phyloP scores from a whole-genome alignment of 73 alveolate genomes.

The Paramecium tetraurelia region DNA sequence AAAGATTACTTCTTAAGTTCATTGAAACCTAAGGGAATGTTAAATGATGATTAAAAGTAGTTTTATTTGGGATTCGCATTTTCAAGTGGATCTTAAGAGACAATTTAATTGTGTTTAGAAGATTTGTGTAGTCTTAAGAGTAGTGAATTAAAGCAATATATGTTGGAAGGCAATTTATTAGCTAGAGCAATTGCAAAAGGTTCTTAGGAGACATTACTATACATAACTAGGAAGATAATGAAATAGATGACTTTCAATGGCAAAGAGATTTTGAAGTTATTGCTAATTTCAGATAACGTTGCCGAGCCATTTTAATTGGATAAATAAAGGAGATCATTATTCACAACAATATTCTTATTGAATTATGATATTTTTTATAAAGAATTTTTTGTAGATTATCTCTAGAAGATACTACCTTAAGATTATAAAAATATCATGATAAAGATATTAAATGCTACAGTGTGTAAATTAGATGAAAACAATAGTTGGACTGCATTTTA shows the following conservation, averaged over 20 bases:
- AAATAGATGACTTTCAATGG: background rate
- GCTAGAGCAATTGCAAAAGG: conserved; percentile 26
- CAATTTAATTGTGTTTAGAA: conserved; percentile 14
- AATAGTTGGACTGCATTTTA: background rate
- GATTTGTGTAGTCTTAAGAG: background rate
- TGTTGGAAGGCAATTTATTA: conserved; percentile 16
- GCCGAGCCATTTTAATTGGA: background rate
- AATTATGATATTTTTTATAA: conserved; percentile 10
- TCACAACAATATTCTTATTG: background rate
- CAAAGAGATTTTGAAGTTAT: background rate
- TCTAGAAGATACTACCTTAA: background rate
- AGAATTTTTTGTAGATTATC: conserved; percentile 36
- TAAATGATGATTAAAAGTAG: conserved; percentile 6
- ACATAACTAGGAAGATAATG: background rate
- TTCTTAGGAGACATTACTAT: background rate
- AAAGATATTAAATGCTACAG: background rate
- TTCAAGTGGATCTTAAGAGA: background rate
- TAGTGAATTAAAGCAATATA: background rate
- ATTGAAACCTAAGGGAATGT: conserved; percentile 36
- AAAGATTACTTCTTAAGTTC: background rate
- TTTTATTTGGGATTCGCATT: background rate
- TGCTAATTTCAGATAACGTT: background rate
- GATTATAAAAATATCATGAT: background rate
- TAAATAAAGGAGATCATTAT: background rate
- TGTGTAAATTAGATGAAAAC: background rate